Conservation (phyloP, 2,329 filamentous ascomycete genomes). For the Biscogniauxia sp. region DNA sequence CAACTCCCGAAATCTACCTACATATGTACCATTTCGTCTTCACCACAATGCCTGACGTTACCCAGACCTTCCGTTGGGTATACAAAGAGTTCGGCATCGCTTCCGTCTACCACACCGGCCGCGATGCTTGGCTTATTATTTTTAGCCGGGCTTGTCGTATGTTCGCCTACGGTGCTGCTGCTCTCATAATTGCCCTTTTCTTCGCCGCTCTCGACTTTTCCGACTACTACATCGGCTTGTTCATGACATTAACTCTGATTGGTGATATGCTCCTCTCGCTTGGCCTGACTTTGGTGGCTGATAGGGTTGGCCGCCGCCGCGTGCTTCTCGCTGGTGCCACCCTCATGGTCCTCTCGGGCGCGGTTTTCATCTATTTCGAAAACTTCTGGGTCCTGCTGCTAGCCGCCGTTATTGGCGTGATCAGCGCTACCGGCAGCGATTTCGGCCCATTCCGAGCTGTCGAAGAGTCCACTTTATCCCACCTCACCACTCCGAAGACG, state of each 20-base stretch:
- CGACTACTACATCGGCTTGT: constrained; percentile 59
- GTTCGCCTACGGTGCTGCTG: constrained; percentile 62
- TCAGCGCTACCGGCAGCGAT: constrained; percentile 62
- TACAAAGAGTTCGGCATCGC: constrained; percentile 48
- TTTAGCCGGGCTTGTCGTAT: constrained; percentile 51
- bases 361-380: constrained; percentile 51
- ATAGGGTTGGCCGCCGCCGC: constrained; percentile 54
- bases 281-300: constrained; percentile 56
- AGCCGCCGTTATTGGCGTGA: constrained; percentile 59
- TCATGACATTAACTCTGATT: constrained; percentile 62
- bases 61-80: constrained; percentile 26
- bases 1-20: constrained; percentile 8
- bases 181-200: constrained; percentile 59
- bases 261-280: constrained; percentile 61
- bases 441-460: constrained; percentile 67
- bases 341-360: constrained; percentile 57
- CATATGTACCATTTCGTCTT: constrained; percentile 28
- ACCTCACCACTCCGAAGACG: constrained; percentile 53
- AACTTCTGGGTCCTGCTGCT: constrained; percentile 59
- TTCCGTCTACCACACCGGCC: constrained; percentile 45
- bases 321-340: constrained; percentile 52
- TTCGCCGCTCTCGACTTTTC: constrained; percentile 54
- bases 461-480: constrained; percentile 62
- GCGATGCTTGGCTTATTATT: constrained; percentile 54
- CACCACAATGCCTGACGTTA: background rate